Percentiles rank a stretch among this genome's conserved stretches.
Conservation (phyloP, 2,329 filamentous ascomycete genomes). For the Chrysoporthe puriensis region DNA sequence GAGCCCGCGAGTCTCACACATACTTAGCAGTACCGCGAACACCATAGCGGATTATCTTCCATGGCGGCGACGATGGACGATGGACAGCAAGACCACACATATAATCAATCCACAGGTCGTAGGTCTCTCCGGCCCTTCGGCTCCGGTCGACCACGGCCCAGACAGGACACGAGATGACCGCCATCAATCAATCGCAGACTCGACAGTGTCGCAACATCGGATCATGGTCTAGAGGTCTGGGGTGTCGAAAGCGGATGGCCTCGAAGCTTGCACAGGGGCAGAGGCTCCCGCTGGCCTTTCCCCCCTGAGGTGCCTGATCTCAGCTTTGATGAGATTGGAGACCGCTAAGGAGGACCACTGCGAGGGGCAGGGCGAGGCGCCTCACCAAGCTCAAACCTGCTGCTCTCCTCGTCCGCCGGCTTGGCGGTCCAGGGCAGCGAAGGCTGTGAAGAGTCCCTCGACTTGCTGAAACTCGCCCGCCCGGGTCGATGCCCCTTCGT, state of each 20-base stretch:
- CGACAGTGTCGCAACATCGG: neutral
- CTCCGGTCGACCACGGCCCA: neutral
- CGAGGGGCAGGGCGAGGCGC: neutral
- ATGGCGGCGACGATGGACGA: too few species aligned
- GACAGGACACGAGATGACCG: neutral
- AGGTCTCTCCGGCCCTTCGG: neutral
- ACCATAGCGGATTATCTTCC: too few species aligned
- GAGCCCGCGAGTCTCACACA: neutral
- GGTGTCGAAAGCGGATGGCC: neutral
- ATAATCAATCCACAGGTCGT: too few species aligned
- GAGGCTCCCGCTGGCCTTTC: too few species aligned
- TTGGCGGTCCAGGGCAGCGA: constrained; percentile 6
- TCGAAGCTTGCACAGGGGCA: neutral
- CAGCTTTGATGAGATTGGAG: constrained; percentile 8
- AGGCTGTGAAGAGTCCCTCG: constrained; percentile 14
- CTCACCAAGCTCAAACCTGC: constrained; percentile 2
- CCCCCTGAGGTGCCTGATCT: neutral
- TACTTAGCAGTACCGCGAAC: too few species aligned
- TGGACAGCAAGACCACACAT: too few species aligned
- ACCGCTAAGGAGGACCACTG: neutral
- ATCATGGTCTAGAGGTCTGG: neutral
- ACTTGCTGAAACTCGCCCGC: constrained; percentile 24
- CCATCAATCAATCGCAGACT: neutral
- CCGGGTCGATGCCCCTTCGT: constrained; percentile 14
- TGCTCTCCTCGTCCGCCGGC: neutral